phyloP scores from a whole-genome alignment of 2,329 filamentous ascomycete genomes.

The Chaetoscypha palmicola region DNA sequence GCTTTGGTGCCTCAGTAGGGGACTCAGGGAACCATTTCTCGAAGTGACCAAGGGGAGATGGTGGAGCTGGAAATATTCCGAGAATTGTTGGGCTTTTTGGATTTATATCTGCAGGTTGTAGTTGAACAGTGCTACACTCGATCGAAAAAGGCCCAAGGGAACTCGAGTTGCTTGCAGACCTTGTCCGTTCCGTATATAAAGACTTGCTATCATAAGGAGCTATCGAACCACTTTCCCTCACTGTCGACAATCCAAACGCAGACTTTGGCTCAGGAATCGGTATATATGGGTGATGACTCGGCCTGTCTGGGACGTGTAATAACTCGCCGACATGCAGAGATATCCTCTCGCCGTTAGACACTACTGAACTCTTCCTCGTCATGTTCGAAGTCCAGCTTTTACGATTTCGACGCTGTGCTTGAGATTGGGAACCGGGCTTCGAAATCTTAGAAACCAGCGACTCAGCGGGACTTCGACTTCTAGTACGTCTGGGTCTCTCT shows the following conservation, averaged over 20 bases:
- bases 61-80: slow-evolving; percentile 4
- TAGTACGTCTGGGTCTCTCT: slow-evolving; percentile 1
- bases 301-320: not conserved
- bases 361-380: slow-evolving; percentile 1
- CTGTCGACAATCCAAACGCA: not conserved
- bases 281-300: not conserved
- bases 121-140: not conserved
- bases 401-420: slow-evolving; percentile 2
- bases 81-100: slow-evolving; percentile 2
- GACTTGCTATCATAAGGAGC: not conserved
- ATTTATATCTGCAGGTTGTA: not conserved
- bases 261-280: not conserved
- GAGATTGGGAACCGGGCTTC: slow-evolving; percentile 1
- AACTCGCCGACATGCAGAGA: slow-evolving; percentile 8
- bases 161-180: not conserved
- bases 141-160: not conserved
- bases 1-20: not conserved
- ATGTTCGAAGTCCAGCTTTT: slow-evolving; percentile 6
- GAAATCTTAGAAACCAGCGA: slow-evolving; percentile 5
- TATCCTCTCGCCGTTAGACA: slow-evolving; percentile 5
- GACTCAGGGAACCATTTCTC: slow-evolving; percentile 13
- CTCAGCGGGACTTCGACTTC: slow-evolving; percentile 5
- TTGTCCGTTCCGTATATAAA: not conserved
- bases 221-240: not conserved
- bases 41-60: slow-evolving; percentile 9